phyloP scores from a whole-genome alignment of 2,329 filamentous ascomycete genomes.

The Sphaerulina musiva region DNA sequence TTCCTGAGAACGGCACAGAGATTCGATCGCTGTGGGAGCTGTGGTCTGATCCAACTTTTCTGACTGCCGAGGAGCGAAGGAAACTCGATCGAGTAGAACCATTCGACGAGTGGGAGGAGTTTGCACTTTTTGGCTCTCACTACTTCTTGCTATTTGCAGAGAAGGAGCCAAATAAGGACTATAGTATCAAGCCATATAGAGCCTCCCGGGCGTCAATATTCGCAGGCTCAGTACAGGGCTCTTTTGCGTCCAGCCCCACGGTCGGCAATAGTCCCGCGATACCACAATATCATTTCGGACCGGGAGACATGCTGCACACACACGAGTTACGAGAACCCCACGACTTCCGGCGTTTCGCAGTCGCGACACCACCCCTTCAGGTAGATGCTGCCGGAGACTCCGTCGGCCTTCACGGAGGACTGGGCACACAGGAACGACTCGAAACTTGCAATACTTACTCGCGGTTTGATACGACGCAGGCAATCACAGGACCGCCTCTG shows the following conservation, averaged over 20 bases:
- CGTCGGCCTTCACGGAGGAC: conserved; percentile 41
- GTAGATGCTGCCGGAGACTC: conserved; percentile 26
- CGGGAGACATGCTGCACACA: conserved; percentile 24
- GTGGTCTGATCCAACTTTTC: conserved; percentile 65
- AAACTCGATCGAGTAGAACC: conserved; percentile 65
- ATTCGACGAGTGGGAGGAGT: conserved; percentile 96
- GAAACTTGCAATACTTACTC: conserved; percentile 43
- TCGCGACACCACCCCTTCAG: conserved; percentile 33
- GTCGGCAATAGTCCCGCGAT: conserved; percentile 16
- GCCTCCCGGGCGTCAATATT: conserved; percentile 23
- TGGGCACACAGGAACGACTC: conserved; percentile 45
- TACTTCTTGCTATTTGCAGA: conserved; percentile 71
- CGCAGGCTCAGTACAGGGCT: conserved; percentile 19
- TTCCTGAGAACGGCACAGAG: conserved; percentile 48
- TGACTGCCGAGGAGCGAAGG: conserved; percentile 54
- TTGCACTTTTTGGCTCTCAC: conserved; percentile 75
- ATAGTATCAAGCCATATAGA: conserved; percentile 19
- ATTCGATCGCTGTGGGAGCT: conserved; percentile 72
- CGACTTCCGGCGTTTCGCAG: conserved; percentile 36
- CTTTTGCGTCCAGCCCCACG: conserved; percentile 17
- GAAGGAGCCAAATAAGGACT: conserved; percentile 33
- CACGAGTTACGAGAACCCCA: conserved; percentile 26
- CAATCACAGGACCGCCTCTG: conserved; percentile 27
- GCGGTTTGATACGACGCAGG: conserved; percentile 20
- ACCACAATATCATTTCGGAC: conserved; percentile 23